Evolutionary conservation across 2,329 filamentous ascomycete genomes (phyloP).

Genomic region (Fusarium solani-melongenae): DNA sequence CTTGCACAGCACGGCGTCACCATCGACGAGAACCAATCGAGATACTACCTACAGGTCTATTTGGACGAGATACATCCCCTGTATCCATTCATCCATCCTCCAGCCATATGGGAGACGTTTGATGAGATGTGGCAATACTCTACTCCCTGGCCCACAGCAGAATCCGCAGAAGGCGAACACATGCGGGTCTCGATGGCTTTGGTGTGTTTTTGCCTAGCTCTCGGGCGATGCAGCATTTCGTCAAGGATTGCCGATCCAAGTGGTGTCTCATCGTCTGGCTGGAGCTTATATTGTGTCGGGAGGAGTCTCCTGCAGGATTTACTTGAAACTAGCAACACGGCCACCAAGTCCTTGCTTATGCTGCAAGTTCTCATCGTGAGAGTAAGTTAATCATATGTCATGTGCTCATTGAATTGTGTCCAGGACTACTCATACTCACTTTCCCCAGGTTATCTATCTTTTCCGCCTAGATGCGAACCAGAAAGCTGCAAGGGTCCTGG

Average conservation of each 20-base stretch:
- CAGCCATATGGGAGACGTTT: constrained; percentile 26
- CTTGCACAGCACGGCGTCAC: constrained; percentile 17
- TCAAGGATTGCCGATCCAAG: constrained; percentile 26
- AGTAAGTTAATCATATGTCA: not conserved
- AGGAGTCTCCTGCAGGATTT: constrained; percentile 21
- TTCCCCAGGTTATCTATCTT: constrained; percentile 21
- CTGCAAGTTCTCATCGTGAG: constrained; percentile 25
- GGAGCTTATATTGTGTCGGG: constrained; percentile 27
- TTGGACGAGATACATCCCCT: constrained; percentile 29
- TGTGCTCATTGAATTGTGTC: too few species aligned
- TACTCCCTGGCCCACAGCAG: constrained; percentile 7
- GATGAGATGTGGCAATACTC: constrained; percentile 31
- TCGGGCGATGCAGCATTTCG: constrained; percentile 30
- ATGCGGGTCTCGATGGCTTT: constrained; percentile 24
- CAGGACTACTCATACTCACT: not conserved
- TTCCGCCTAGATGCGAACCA: constrained; percentile 34
- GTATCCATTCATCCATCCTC: constrained; percentile 25
- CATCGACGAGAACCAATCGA: constrained; percentile 21
- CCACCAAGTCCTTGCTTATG: constrained; percentile 26
- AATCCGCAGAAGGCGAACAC: constrained; percentile 11
- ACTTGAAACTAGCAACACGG: constrained; percentile 26
- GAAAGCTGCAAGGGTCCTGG: constrained; percentile 20
- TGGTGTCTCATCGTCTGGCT: constrained; percentile 27
- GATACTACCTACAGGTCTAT: constrained; percentile 21
- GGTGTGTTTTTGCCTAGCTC: constrained; percentile 30